Evolutionary conservation across 1,139 yeast genomes (phyloP), one percentile per base, ranked within the genome.

Genomic region (Zygoascus hellenicus): DNA sequence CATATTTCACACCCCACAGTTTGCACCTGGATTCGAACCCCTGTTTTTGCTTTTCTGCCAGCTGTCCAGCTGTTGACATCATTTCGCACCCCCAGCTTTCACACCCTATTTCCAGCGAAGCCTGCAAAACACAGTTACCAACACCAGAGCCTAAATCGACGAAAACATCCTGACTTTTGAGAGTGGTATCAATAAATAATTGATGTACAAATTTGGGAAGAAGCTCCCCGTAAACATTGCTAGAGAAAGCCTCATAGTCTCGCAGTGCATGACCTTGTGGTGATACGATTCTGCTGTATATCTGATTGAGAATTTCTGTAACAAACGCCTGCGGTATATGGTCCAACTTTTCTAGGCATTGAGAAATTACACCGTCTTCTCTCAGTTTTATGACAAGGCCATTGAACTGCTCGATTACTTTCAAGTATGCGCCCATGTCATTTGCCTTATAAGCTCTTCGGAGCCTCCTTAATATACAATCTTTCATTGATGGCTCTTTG

Each of bases 81-180:
- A 90, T 74, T 61, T 90, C 97, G 65, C 94, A 86, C 0, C 97
- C 97, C 59, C 87, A 88, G 63, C 95, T 81, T 45, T 71, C 71
- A 50, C 90, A 86, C 0, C 96, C 96, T 62, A 79, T 81, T 58
- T 89, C 96, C 28, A 89, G 66, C 0, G 96, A 89, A 0, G 96
- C 95, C 63, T 89, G 97, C 45, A 89, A 75, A 0, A 86, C 83
- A 47, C 96, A 87, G 60, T 89, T 89, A 0, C 96, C 97, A 3
- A 90, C 97, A 5, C 97, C 97, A 0, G 95, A 87, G 0, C 97
- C 97, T 34, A 90, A 70, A 64, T 86, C 97, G 52, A 89, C 80
- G 59, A 88, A 89, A 19, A 72, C 76, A 45, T 78, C 77, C 1
- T 66, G 65, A 1, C 80, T 73, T 31, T 67, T 64, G 44, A 88